Base-by-base conservation (phyloP, 2,329 filamentous ascomycete species). In the Cercospora berteroae region DNA sequence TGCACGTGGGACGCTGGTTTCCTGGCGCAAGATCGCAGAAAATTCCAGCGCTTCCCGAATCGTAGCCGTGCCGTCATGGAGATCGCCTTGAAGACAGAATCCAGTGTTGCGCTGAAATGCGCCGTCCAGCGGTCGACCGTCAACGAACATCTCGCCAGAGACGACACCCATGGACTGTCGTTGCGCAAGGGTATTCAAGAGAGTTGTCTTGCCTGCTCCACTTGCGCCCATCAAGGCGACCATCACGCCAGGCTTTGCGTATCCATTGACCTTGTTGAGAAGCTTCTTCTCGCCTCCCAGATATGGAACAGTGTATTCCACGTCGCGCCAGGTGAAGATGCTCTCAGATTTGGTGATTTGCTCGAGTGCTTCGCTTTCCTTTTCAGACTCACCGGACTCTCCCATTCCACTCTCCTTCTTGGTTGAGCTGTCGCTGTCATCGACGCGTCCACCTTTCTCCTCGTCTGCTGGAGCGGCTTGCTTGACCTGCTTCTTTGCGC, bases 191-290 rank as follows among this genome's bases (percentile, higher is more conserved):
- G 90, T 92, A 77, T 95, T 93, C 18, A 96, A 83, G 0, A 96
- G 81, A 0, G 92, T 95, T 0, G 91, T 94, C 80, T 96, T 96
- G 12, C 92, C 93, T 8, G 93, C 92, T 52, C 91, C 91, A 4
- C 88, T 92, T 1, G 90, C 90, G 63, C 93, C 93, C 83, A 95
- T 92, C 1, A 96, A 81, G 0, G 92, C 92, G 52, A 92, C 88
- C 86, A 96, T 89, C 18, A 90, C 80, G 18, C 92, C 92, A 0
- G 92, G 92, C 74, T 93, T 93, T 1, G 88, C 91, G 72, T 91
- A 94, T 1, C 92, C 92, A 66, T 84, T 89, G 67, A 95, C 87
- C 5, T 88, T 84, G 74, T 91, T 89, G 58, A 92, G 81, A 1
- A 92, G 81, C 75, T 87, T 85, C 42, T 86, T 84, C 61, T 87